Evolutionary conservation across 2,329 filamentous ascomycete genomes (phyloP).

Genomic region (Penicillium nordicum): DNA sequence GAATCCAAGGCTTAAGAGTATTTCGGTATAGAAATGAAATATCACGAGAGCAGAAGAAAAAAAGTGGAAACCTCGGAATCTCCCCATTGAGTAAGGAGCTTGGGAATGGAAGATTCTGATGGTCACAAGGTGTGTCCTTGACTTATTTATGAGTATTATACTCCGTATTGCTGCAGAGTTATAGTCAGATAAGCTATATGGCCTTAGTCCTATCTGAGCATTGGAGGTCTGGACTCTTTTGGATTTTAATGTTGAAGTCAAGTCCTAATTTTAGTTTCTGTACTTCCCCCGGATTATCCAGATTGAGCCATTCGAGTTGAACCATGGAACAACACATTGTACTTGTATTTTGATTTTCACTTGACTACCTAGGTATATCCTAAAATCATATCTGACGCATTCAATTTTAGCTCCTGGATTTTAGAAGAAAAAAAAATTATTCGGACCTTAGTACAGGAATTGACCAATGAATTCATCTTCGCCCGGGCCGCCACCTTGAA

Average conservation of each 20-base stretch:
- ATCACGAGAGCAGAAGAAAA: background rate
- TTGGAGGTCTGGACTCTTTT: background rate
- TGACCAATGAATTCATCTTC: constrained; percentile 3
- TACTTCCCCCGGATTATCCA: background rate
- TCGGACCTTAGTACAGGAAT: background rate
- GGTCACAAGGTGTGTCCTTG: constrained; percentile 3
- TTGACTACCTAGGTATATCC: background rate
- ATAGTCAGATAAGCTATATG: constrained; percentile 4
- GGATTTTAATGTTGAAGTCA: background rate
- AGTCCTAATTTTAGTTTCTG: background rate
- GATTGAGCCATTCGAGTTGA: background rate
- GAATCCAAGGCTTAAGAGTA: background rate
- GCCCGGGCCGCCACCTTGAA: background rate
- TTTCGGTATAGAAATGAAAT: background rate
- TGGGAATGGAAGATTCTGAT: constrained; percentile 5
- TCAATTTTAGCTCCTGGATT: background rate
- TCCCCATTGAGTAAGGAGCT: constrained; percentile 12
- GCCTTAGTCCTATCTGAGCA: background rate
- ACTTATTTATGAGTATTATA: background rate
- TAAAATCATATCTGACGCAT: background rate
- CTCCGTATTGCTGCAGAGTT: background rate
- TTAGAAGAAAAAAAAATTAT: background rate
- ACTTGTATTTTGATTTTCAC: background rate
- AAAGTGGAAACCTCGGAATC: constrained; percentile 7
- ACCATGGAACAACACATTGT: background rate